Percentiles rank a stretch among this genome's conserved stretches.
Conservation (phyloP, 768 basidiomycete species). For the Leccinum barrowsii region DNA sequence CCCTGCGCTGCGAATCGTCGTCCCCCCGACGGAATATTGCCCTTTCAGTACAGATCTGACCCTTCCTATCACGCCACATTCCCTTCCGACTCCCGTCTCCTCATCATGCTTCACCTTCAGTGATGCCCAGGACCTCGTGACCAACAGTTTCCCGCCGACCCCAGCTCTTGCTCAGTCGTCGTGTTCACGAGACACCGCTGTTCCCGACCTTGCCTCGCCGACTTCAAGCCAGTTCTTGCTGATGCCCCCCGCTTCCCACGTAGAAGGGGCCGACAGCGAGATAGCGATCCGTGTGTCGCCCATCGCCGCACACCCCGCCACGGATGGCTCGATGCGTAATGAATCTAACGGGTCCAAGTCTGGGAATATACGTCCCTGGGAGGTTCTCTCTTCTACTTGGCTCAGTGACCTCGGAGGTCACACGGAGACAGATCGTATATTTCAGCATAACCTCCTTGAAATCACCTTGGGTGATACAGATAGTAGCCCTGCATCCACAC, state of each 20-base stretch:
- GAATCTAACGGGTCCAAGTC: constrained; percentile 7
- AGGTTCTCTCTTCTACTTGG: constrained; percentile 26
- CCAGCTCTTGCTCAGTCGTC: constrained; percentile 7
- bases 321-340: constrained; percentile 2
- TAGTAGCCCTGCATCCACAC: constrained; percentile 24
- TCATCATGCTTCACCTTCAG: constrained; percentile 28
- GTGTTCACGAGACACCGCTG: constrained; percentile 3
- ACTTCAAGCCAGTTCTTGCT: constrained; percentile 27
- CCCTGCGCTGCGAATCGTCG: constrained; percentile 27
- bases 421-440: constrained; percentile 31
- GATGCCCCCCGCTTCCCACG: constrained; percentile 24
- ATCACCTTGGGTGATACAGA: constrained; percentile 13
- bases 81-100: constrained; percentile 24
- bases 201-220: constrained; percentile 22
- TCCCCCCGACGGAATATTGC: constrained; percentile 33
- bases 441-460: constrained; percentile 21
- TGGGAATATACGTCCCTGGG: constrained; percentile 20
- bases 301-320: constrained; percentile 5
- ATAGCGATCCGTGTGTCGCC: constrained; percentile 12
- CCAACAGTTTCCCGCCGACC: constrained; percentile 7
- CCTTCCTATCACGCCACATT: constrained; percentile 26
- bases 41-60: constrained; percentile 32
- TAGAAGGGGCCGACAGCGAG: constrained; percentile 7
- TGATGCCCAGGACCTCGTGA: constrained; percentile 11
- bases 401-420: constrained; percentile 31